Evolutionary conservation across 2,329 filamentous ascomycete species (phyloP).

Genomic region (Neonectria ditissima): DNA sequence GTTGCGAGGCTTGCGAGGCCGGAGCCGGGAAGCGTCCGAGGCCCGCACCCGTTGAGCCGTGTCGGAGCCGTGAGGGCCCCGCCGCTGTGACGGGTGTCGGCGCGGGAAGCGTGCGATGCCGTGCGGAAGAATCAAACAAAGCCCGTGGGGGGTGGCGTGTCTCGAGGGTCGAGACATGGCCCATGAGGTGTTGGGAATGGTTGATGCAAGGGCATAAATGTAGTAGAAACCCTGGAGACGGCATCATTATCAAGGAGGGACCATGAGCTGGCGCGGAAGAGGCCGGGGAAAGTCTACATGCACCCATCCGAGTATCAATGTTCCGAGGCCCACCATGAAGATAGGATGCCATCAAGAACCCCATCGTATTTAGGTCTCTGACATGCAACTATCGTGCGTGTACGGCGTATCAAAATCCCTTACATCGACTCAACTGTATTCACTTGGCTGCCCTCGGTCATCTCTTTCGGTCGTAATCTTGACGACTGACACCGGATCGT

Average conservation of each 20-base stretch:
- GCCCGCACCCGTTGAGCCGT: not conserved
- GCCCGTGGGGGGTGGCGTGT: not conserved
- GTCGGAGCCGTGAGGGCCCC: not conserved
- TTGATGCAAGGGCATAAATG: no score
- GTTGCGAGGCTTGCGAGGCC: not conserved
- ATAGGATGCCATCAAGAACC: no score
- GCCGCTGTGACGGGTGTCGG: not conserved
- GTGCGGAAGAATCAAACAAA: conserved; percentile 22
- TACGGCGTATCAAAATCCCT: no score
- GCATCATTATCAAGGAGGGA: not conserved
- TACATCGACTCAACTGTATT: no score
- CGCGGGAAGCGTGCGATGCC: not conserved
- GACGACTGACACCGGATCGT: not conserved
- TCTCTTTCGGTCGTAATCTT: no score
- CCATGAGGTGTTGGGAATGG: not conserved
- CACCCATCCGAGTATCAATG: not conserved
- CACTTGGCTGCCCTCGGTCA: no score
- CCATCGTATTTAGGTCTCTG: no score
- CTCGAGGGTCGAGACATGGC: not conserved
- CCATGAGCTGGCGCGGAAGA: not conserved
- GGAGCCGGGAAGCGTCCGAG: not conserved
- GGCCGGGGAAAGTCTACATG: not conserved
- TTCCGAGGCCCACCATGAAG: not conserved
- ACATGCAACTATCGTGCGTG: no score
- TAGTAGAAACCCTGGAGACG: not conserved